Conservation (phyloP, 768 basidiomycete genomes). For the Cystoderma amianthinum region DNA sequence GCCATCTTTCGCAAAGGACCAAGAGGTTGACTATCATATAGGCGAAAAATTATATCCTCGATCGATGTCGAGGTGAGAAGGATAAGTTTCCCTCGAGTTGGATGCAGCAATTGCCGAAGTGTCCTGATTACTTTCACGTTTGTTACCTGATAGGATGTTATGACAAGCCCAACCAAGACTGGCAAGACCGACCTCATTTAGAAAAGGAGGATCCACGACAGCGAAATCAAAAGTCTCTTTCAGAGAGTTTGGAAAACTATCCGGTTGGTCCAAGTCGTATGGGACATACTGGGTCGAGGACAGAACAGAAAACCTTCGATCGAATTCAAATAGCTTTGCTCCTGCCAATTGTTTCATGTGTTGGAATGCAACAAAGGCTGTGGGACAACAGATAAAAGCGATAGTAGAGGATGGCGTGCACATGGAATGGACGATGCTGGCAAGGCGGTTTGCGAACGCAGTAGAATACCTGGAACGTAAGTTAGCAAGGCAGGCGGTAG, state of each 20-base stretch:
- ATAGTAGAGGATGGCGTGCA: slow-evolving; percentile 24
- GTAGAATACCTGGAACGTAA: slow-evolving; percentile 31
- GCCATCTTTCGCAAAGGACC: slow-evolving; percentile 28
- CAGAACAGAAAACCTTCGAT: slow-evolving; percentile 33
- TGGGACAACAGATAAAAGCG: slow-evolving; percentile 40
- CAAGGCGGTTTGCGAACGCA: slow-evolving; percentile 29
- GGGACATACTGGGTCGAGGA: slow-evolving; percentile 29
- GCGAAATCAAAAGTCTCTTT: slow-evolving; percentile 27
- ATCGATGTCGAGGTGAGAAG: slow-evolving; percentile 33
- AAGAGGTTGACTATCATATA: slow-evolving; percentile 28
- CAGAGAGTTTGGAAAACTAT: slow-evolving; percentile 24
- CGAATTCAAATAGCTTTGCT: slow-evolving; percentile 32
- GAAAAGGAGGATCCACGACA: slow-evolving; percentile 37
- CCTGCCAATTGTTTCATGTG: slow-evolving; percentile 23
- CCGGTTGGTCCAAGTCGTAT: slow-evolving; percentile 39
- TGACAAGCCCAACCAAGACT: not conserved
- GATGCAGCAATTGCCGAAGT: slow-evolving; percentile 30
- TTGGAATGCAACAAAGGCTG: slow-evolving; percentile 41
- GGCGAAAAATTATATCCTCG: slow-evolving; percentile 19
- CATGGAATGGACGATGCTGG: slow-evolving; percentile 20
- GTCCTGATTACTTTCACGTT: slow-evolving; percentile 30
- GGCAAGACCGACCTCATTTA: slow-evolving; percentile 30
- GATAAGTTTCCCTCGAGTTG: slow-evolving; percentile 26
- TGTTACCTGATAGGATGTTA: slow-evolving; percentile 21
- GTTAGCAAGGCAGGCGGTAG: slow-evolving; percentile 7